Conservation (phyloP, 2,329 filamentous ascomycete species). For the Neofusicoccum umdonicola region DNA sequence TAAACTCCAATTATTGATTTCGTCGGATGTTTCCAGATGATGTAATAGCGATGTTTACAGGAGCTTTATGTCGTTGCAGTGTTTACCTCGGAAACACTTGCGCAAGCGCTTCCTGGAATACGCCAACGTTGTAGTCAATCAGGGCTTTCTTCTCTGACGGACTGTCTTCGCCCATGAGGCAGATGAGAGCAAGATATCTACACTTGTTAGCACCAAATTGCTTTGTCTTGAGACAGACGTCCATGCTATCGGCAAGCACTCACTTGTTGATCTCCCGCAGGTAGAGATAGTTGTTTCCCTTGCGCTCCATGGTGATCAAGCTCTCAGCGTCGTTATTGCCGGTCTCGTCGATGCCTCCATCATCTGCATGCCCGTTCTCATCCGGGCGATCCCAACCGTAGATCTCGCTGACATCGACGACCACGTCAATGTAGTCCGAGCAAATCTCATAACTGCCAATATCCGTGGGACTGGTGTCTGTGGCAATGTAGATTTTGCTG, state of each 20-base stretch:
- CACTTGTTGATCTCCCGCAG: constrained; percentile 66
- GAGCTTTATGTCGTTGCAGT: neutral
- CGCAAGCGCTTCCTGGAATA: constrained; percentile 73
- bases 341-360: constrained; percentile 30
- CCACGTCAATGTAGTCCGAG: constrained; percentile 97
- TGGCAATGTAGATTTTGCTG: constrained; percentile 98
- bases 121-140: constrained; percentile 83
- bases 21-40: neutral
- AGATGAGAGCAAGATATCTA: constrained; percentile 75
- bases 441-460: constrained; percentile 98
- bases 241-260: constrained; percentile 26
- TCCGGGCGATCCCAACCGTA: constrained; percentile 69
- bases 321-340: constrained; percentile 59
- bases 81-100: constrained; percentile 65
- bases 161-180: constrained; percentile 79
- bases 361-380: constrained; percentile 27
- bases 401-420: constrained; percentile 93
- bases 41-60: neutral
- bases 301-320: constrained; percentile 60
- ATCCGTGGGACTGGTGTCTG: constrained; percentile 87
- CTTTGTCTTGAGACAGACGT: neutral
- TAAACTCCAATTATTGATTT: neutral
- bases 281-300: constrained; percentile 60
- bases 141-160: constrained; percentile 80
- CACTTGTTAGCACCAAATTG: neutral